A percentile compares a stretch with the other conserved stretches of the same genome.
These are phyloP conservation scores for Xylaria sp. DNA, from an alignment of 2,329 filamentous ascomycete genomes.

Conservation along the genomic window DNA sequence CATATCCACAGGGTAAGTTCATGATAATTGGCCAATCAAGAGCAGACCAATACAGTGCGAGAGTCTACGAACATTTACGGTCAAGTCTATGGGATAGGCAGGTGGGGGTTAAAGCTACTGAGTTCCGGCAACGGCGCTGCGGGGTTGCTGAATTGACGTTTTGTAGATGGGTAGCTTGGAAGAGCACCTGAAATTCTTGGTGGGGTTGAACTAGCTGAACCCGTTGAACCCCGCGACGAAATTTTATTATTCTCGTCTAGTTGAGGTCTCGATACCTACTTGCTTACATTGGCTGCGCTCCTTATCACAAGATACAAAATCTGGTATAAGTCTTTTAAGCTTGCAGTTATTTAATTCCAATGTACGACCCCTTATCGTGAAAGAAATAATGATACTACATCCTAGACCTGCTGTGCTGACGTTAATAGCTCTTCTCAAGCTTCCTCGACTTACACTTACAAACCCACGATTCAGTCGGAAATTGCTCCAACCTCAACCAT, in stretches of 20 bases:
- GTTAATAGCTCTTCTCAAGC: constrained; percentile 4
- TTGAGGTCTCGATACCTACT: constrained; percentile 8
- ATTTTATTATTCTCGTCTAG: constrained; percentile 34
- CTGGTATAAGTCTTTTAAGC: background rate
- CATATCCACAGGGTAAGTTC: background rate
- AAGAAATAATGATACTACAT: background rate
- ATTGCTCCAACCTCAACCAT: constrained; percentile 44
- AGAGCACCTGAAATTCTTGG: constrained; percentile 30
- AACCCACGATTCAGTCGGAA: constrained; percentile 23
- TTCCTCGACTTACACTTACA: constrained; percentile 10
- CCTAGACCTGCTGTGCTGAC: constrained; percentile 6
- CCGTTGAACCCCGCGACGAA: constrained; percentile 37
- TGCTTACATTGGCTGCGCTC: background rate
- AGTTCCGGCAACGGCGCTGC: constrained; percentile 36
- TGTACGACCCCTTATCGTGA: background rate
- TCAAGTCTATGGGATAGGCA: background rate
- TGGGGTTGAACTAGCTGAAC: constrained; percentile 31
- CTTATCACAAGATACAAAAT: constrained; percentile 1
- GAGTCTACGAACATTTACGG: background rate
- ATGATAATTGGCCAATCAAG: background rate
- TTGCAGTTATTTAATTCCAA: background rate
- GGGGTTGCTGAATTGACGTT: constrained; percentile 21
- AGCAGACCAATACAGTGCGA: background rate
- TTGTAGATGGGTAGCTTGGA: background rate
- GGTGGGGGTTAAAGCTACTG: constrained; percentile 20